Evolutionary conservation across 768 basidiomycete genomes (phyloP), one percentile per base, ranked within the genome.

Genomic region (Tricholomella constricta): DNA sequence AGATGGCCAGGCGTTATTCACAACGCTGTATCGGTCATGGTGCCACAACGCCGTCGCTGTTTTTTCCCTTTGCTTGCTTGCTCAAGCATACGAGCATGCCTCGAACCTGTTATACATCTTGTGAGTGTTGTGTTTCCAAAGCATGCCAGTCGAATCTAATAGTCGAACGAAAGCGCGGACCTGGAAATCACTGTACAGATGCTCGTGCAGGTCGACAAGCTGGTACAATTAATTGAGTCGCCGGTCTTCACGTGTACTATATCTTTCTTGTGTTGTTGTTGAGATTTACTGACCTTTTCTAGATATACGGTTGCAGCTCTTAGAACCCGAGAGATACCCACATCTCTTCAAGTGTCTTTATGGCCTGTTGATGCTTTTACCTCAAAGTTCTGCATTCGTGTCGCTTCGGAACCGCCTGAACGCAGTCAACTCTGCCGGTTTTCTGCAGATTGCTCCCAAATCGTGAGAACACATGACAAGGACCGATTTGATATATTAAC

Each of bases 21-120:
- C 90, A 10, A 91, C 89, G 0, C 74, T 99, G 3, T 99, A 99
- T 63, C 82, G 93, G 17, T 98, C 94, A 17, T 99, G 97, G 97
- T 98, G 94, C 67, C 97, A 99, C 62, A 98, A 98, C 64, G 91
- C 96, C 1, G 95, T 98, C 37, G 89, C 97, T 0, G 94, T 94
- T 1, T 97, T 99, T 66, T 94, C 97, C 1, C 79, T 99, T 6
- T 99, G 97, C 68, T 78, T 99, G 25, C 78, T 99, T 22, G 97
- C 97, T 5, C 97, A 99, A 68, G 96, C 97, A 2, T 99, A 99
- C 61, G 97, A 99, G 68, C 97, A 99, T 69, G 97, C 96, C 1
- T 96, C 94, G 19, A 98, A 95, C 68, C 79, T 99, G 3, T 77
- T 99, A 15, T 88, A 92, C 56, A 98, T 97, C 54, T 98, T 99